phyloP scores from a whole-genome alignment of 495 filamentous ascomycete species.

The Penicillium angulare region DNA sequence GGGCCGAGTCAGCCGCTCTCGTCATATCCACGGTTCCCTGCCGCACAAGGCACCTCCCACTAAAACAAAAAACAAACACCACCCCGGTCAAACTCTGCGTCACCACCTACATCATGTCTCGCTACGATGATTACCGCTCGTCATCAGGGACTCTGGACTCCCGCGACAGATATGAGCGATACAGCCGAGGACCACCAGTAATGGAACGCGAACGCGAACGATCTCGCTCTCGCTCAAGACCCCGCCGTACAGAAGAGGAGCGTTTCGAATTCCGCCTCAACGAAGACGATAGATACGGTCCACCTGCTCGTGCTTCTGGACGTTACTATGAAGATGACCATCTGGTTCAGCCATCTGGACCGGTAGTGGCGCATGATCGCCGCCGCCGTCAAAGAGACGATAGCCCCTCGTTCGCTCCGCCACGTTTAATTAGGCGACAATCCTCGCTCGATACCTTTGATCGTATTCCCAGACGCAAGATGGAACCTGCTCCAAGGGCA shows the following conservation, averaged over 20 bases:
- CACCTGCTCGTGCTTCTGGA: slow-evolving; percentile 48
- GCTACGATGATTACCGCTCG: slow-evolving; percentile 46
- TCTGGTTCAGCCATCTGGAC: slow-evolving; percentile 40
- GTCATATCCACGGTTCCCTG: slow-evolving; percentile 31
- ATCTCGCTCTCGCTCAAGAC: slow-evolving; percentile 49
- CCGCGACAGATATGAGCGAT: slow-evolving; percentile 46
- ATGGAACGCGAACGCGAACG: too few species aligned
- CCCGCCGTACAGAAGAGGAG: slow-evolving; percentile 46
- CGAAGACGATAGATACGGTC: slow-evolving; percentile 56
- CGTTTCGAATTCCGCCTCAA: slow-evolving; percentile 53
- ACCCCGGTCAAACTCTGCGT: slow-evolving; percentile 2
- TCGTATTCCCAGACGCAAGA: slow-evolving; percentile 57
- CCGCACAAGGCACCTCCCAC: slow-evolving; percentile 1
- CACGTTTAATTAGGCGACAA: slow-evolving; percentile 62
- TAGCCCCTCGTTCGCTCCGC: slow-evolving; percentile 46
- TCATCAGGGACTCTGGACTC: slow-evolving; percentile 40
- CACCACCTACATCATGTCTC: slow-evolving; percentile 38
- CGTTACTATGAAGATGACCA: slow-evolving; percentile 52
- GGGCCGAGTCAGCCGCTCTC: slow-evolving; percentile 32
- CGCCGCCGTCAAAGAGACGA: slow-evolving; percentile 39
- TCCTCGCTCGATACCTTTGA: slow-evolving; percentile 73
- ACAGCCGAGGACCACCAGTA: slow-evolving; percentile 41
- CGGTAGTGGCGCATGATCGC: slow-evolving; percentile 39
- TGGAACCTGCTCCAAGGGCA: slow-evolving; percentile 44
- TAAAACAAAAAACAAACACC: slow-evolving; percentile 5